phyloP scores from a whole-genome alignment of 805 yeast genomes.

The Metschnikowia proteae region DNA sequence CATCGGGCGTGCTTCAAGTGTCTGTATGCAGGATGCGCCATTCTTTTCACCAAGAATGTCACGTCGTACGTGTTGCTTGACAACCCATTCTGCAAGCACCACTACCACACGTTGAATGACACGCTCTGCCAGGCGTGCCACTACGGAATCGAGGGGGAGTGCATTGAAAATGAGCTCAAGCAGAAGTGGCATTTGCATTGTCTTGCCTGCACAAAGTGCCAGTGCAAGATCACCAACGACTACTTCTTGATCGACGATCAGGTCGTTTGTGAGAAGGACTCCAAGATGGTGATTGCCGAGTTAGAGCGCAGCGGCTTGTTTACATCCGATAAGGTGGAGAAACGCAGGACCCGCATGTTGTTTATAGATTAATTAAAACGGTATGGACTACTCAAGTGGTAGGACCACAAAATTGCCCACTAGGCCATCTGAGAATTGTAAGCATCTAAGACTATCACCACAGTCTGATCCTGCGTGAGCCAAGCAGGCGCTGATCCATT shows the following conservation, averaged over 20 bases:
- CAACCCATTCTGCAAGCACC: conserved; percentile 75
- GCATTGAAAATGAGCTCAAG: conserved; percentile 70
- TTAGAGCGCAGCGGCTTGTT: conserved; percentile 12
- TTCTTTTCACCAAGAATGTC: conserved; percentile 53
- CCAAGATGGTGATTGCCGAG: conserved; percentile 26
- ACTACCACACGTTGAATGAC: conserved; percentile 71
- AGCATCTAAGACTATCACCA: no score
- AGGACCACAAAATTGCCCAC: no score
- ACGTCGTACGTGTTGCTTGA: conserved; percentile 77
- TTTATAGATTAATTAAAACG: conserved; percentile 22
- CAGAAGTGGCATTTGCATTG: conserved; percentile 77
- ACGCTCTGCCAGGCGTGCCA: conserved; percentile 72
- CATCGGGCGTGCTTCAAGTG: conserved; percentile 85
- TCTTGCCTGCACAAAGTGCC: conserved; percentile 64
- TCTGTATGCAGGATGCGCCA: conserved; percentile 47
- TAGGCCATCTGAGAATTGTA: no score
- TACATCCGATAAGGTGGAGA: conserved; percentile 36
- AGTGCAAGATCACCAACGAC: conserved; percentile 46
- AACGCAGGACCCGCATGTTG: conserved; percentile 41
- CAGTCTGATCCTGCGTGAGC: no score
- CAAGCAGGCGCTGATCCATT: no score
- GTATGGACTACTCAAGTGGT: no score
- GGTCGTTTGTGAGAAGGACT: conserved; percentile 52
- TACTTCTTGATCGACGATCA: conserved; percentile 48
- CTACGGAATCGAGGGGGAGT: conserved; percentile 82